Percentiles rank a stretch among this genome's conserved stretches.
Evolutionary conservation across 805 yeast genomes (phyloP).

Genomic region (Schwanniomyces pseudopolymorphus): DNA sequence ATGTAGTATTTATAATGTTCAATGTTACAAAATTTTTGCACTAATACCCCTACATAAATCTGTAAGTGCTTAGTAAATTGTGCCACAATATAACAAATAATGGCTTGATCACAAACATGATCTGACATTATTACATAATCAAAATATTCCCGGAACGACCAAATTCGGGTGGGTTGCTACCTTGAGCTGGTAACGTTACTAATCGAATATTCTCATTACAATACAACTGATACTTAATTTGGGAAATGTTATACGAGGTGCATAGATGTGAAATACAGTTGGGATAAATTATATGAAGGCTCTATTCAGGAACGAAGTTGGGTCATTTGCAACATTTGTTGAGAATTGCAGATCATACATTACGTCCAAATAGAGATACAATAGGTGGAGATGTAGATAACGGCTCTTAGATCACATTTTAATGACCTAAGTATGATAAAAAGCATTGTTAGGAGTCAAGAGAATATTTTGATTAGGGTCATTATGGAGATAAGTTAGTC

Average conservation of each 20-base stretch:
- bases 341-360: background rate
- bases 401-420: background rate
- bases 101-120: conserved; percentile 2
- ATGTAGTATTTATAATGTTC: background rate
- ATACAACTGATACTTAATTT: background rate
- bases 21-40: background rate
- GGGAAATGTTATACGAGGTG: background rate
- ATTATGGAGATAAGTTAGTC: background rate
- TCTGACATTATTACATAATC: conserved; percentile 3
- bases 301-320: background rate
- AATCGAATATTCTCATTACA: background rate
- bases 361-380: background rate
- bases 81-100: conserved; percentile 4
- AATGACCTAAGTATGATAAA: background rate
- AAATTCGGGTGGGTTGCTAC: background rate
- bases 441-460: background rate
- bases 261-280: background rate
- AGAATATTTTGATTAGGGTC: no score
- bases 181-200: background rate
- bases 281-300: background rate
- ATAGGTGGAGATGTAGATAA: background rate
- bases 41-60: background rate
- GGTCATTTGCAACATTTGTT: background rate
- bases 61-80: background rate
- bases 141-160: background rate